Evolutionary conservation across 2,329 filamentous ascomycete genomes (phyloP), one percentile per base, ranked within the genome.

Genomic region (Monilinia fructicola): DNA sequence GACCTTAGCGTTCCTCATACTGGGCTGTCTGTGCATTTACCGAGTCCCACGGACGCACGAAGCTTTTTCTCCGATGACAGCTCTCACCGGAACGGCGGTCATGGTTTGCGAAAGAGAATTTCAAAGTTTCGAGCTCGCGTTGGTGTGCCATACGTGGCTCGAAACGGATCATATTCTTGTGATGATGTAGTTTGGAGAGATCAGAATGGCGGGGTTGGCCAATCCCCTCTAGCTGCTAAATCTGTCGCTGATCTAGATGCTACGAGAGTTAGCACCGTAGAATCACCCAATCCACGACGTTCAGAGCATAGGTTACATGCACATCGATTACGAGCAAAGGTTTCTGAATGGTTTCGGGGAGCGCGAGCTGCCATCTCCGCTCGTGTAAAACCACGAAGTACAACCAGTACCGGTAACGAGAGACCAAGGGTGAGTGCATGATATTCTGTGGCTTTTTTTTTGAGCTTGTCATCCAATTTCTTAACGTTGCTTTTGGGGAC

Each of bases 41-140:
- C 71, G 35, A 71, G 69, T 52, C 66, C 70, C 14, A 52, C 68
- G 11, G 76, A 76, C 67, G 74, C 71, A 31, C 72, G 68, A 56
- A 78, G 77, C 64, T 78, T 77, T 56, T 78, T 78, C 60, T 79
- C 78, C 2, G 76, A 78, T 67, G 74, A 78, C 59, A 79, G 78
- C 69, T 78, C 77, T 5, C 73, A 71, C 56, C 56, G 62, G 21
- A 62, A 72, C 23, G 69, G 58, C 10, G 55, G 61, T 28, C 66
- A 69, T 31, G 73, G 69, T 60, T 62, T 76, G 46, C 67, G 73
- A 16, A 72, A 73, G 58, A 70, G 71, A 62, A 64, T 76, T 21
- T 74, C 73, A 7, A 71, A 74, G 55, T 65, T 75, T 28, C 71
- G 69, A 64, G 69, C 71, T 58, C 71, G 70, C 38, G 69, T 76